Base-by-base conservation (phyloP, 257 asterid genomes). In the Nicotiana knightiana region DNA sequence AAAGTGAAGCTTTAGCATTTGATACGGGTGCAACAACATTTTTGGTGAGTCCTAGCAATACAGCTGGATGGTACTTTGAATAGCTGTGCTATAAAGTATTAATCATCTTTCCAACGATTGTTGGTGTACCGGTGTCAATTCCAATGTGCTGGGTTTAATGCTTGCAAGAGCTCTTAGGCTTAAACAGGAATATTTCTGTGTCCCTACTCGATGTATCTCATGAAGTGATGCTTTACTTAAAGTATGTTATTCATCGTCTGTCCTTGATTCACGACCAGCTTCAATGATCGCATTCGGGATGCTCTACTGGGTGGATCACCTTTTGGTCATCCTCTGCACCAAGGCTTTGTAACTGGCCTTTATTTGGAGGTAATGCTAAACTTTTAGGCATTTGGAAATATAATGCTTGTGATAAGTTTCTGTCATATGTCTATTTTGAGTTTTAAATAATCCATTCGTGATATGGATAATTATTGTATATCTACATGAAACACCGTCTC, bases 261-360 rank as follows among this genome's bases (percentile, higher is more conserved):
- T 63, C 62, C 76, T 59, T 63, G 62, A 82, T 67, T 15, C 54
- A 9, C 53, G 5, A 83, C 87, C 93, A 96, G 99, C 90, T 96
- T 96, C 86, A 96, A 96, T 76, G 99, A 96, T 88, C 94, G 99
- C 79, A 92, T 94, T 79, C 96, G 99, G 53, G 99, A 96, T 82
- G 98, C 97, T 81, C 24, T 89, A 88, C 97, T 94, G 80, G 99
- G 99, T 13, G 98, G 98, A 82, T 96, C 99, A 86, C 99, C 98
- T 28, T 96, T 96, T 83, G 98, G 99, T 75, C 98, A 87, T 86
- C 96, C 93, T 81, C 97, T 96, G 81, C 99, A 94, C 83, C 99
- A 96, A 89, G 99, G 99, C 24, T 94, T 93, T 85, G 83, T 90
- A 16, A 94, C 99, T 81, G 99, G 99, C 84, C 90, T 96, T 81